Percentiles rank a stretch among this genome's conserved stretches.
phyloP scores from a whole-genome alignment of 108 stramenopile genomes.

The Thalassiosira profunda region DNA sequence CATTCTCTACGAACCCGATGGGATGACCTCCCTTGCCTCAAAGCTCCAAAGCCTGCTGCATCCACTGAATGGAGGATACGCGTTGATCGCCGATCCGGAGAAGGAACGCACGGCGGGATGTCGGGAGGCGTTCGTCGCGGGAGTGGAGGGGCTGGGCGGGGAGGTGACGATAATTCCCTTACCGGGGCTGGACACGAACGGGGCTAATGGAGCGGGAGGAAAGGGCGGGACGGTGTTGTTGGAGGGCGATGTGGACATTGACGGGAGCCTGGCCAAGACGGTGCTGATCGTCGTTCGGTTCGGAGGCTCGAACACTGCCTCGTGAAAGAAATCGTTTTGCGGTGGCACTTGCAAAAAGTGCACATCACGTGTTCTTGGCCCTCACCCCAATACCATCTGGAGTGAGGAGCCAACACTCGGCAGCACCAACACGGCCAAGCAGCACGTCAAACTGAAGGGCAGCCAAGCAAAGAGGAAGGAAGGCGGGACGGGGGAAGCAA shows the following conservation, averaged over 20 bases:
- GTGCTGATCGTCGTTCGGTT: conserved; percentile 35
- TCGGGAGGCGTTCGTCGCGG: conserved; percentile 7
- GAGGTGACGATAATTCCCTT: not conserved
- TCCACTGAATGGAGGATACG: conserved; percentile 34
- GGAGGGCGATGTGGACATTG: conserved; percentile 33
- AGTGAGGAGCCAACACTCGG: too few species aligned
- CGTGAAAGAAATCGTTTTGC: too few species aligned
- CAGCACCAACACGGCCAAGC: too few species aligned
- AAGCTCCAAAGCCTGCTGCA: conserved; percentile 23
- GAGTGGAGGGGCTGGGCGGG: conserved; percentile 7
- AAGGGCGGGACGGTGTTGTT: not conserved
- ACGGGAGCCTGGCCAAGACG: conserved; percentile 27
- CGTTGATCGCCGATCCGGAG: conserved; percentile 19
- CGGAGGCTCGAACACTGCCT: too few species aligned
- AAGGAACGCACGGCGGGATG: conserved; percentile 25
- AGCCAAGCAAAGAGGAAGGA: too few species aligned
- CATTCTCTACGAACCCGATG: conserved; percentile 36
- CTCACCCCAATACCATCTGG: too few species aligned
- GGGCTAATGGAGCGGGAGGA: conserved; percentile 1
- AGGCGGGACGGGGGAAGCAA: too few species aligned
- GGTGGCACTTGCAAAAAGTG: too few species aligned
- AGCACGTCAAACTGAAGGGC: too few species aligned
- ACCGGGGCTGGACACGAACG: conserved; percentile 5
- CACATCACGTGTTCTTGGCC: too few species aligned
- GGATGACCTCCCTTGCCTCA: conserved; percentile 27